Base-by-base conservation (phyloP, 768 basidiomycete species). In the Kwoniella dejecticola region DNA sequence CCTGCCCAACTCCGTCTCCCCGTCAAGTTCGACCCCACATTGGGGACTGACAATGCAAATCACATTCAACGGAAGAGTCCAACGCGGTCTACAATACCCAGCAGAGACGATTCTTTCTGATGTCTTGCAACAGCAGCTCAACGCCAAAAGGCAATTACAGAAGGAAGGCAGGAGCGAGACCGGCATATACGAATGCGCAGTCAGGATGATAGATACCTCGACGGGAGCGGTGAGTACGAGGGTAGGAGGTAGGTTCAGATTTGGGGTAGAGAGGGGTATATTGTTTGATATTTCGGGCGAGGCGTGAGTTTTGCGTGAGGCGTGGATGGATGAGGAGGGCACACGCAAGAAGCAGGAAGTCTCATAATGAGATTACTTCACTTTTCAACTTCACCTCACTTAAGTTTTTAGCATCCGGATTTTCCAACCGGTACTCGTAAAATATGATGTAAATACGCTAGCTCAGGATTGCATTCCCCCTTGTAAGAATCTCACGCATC, bases 21-120 rank as follows among this genome's bases (percentile, higher is more conserved):
- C 24, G 31, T 0, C 21, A 31, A 45, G 46, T 38, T 27, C 17
- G 36, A 27, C 1, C 41, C 42, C 38, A 1, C 30, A 45, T 38
- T 72, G 71, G 71, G 71, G 68, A 27, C 31, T 75, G 19, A 72
- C 68, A 24, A 67, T 72, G 21, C 69, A 75, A 58, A 52, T 75
- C 41, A 70, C 67, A n/a, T 47, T 71, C 4, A n/a, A 41, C n/a
- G 71, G 71, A n/a, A 52, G 41, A 19, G 12, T 47, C 15, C 44
- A 58, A 26, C 30, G 29, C 12, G 33, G 33, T 36, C 30, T 75
- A 27, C 71, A 75, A 31, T 65, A 61, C n/a, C 71, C 74, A 3
- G 59, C 62, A 5, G 71, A 72, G 21, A 49, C 57, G 12, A 67
- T 56, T 6, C 48, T 72, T 21, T 56, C 62, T 13, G 69, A 70